Evolutionary conservation across 192 early-diverging fungal genomes (phyloP), one percentile per base, ranked within the genome.

Genomic region (Kappamyces sp.): DNA sequence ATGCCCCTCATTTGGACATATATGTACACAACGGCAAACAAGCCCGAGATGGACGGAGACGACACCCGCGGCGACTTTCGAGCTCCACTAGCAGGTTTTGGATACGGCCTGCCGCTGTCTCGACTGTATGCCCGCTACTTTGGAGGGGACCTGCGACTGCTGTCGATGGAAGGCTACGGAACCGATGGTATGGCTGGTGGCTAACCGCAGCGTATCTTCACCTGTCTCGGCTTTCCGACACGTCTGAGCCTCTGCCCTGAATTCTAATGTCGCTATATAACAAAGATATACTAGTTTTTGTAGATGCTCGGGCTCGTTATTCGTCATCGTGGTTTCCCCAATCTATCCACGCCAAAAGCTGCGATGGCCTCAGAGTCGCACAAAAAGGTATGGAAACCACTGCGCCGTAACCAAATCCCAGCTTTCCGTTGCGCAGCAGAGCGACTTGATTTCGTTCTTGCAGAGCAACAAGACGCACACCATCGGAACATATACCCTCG

Each of bases 161-260:
- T 93, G 47, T 89, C 87, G 39, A 94, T 95, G 92, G 94, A 94
- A 71, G 92, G 92, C 63, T 89, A 70, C 47, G 68, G 94, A 47
- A 97, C 94, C 45, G 94, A 97, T 71, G 94, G n/a, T n/a, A n/a
- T n/a, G n/a, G n/a, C n/a, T n/a, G n/a, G n/a, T n/a, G n/a, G n/a
- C n/a, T n/a, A n/a, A n/a, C n/a, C n/a, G n/a, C n/a, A n/a, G n/a
- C 90, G 2, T 97, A 97, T 66, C 68, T 96, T 47, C 93, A 96
- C 66, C 75, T 96, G 40, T 91, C 86, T 51, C 76, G 91, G 15
- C 79, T 94, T 48, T 88, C 87, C 46, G 87, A 94, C 71, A 87
- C 86, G 68, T 89, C 91, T 52, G 94, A 96, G 70, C 91, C 93
- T 2, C 30, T 58, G 29, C 55, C 55, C 22, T 58, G 47, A 58